These are phyloP conservation scores for Pachysolen tannophilus DNA, from an alignment of 805 yeast genomes.

Conservation along the genomic window DNA sequence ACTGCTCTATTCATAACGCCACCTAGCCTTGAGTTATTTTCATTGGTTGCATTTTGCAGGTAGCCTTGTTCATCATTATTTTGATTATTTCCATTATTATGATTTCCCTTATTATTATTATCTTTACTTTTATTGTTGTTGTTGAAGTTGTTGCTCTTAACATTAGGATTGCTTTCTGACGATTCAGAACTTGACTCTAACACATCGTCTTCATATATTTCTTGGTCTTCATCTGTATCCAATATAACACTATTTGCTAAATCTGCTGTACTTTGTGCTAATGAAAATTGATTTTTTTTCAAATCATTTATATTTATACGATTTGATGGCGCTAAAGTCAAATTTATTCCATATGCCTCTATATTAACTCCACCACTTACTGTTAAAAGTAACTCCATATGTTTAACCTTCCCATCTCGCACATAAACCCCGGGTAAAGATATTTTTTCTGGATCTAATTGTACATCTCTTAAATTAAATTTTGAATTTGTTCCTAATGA, in stretches of 20 bases:
- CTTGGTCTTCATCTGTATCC: constrained; percentile 19
- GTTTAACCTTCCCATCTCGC: constrained; percentile 51
- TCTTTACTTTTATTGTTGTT: background rate
- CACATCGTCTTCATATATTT: constrained; percentile 10
- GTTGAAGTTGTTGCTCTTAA: constrained; percentile 4
- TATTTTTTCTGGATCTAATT: constrained; percentile 65
- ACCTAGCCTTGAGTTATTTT: constrained; percentile 32
- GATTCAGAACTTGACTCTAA: constrained; percentile 5
- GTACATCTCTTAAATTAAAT: constrained; percentile 50
- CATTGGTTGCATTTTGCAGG: constrained; percentile 1
- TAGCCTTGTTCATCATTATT: background rate
- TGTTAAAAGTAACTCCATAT: constrained; percentile 49
- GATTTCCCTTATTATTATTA: constrained; percentile 6
- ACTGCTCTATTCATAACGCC: constrained; percentile 56
- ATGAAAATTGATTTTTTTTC: constrained; percentile 28
- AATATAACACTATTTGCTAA: constrained; percentile 54
- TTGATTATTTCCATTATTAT: constrained; percentile 9
- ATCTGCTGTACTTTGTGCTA: constrained; percentile 70
- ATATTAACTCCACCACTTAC: constrained; percentile 66
- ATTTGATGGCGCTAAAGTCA: constrained; percentile 32
- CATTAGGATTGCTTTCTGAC: constrained; percentile 8
- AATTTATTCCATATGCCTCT: constrained; percentile 45
- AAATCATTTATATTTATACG: constrained; percentile 12
- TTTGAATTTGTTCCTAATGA: constrained; percentile 51
- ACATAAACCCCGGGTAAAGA: constrained; percentile 56